Evolutionary conservation across 805 yeast species (phyloP), one percentile per base, ranked within the genome.

Genomic region (Starmera quercuum): DNA sequence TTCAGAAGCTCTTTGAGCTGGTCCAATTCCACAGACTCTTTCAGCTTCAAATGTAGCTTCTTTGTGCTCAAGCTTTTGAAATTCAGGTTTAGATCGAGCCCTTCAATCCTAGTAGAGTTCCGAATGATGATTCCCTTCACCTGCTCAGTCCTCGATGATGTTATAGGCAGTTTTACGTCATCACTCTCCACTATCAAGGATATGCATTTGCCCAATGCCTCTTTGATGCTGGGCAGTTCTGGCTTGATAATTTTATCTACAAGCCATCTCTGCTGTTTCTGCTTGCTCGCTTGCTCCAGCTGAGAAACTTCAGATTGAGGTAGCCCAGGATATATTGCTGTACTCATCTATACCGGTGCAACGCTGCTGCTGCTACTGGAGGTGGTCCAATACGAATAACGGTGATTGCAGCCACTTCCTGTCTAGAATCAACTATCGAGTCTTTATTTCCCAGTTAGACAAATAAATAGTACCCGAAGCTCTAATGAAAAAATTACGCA

Each of bases 61-160:
- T 65, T 73, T n/a, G n/a, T n/a, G 42, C 61, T 66, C 34, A 69
- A 51, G 32, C 46, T 47, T 36, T 57, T 67, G 41, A 49, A 49
- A 35, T 55, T 56, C 26, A 72, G 49, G 0, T 52, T 40, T 10
- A 71, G 51, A 28, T 64, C 66, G 39, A 79, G 51, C 20, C 70
- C 71, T 2, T 69, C 61, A 5, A 81, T 59, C 39, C 67, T 66
- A 10, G 69, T 64, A 6, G 79, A 78, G 34, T 64, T 67, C 32
- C 88, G 53, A 0, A 73, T 70, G 0, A 80, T 51, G 1, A 75
- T 63, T 0, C 90, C 90, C 39, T 78, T 77, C 12, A 79, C 54
- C 3, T 64, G 56, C 37, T 76, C 81, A 36, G 71, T 68, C 35
- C 76, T 70, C 12, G 66, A 59, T 1, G 77, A 64, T 0, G 77